phyloP scores from a whole-genome alignment of 2,329 filamentous ascomycete species.

The Microsporum audouinii region DNA sequence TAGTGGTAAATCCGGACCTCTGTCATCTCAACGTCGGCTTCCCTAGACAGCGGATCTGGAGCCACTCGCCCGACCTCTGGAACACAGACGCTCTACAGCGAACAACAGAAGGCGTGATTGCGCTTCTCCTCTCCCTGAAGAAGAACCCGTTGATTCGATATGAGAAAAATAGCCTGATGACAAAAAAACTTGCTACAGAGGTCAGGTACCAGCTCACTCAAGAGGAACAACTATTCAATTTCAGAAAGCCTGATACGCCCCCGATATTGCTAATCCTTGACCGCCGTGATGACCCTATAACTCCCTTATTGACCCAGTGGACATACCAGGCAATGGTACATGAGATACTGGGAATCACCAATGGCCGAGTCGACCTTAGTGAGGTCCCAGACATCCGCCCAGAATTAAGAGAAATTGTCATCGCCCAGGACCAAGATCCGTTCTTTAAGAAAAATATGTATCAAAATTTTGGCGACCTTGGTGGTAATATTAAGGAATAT shows the following conservation, averaged over 20 bases:
- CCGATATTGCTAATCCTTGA: slow-evolving; percentile 86
- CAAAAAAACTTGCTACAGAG: slow-evolving; percentile 88
- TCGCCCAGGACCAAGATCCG: slow-evolving; percentile 93
- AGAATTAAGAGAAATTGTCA: slow-evolving; percentile 83
- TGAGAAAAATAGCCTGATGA: slow-evolving; percentile 76
- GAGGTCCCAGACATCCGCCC: slow-evolving; percentile 72
- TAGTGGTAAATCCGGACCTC: slow-evolving; percentile 88
- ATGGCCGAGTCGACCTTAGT: slow-evolving; percentile 83
- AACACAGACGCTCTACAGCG: slow-evolving; percentile 78
- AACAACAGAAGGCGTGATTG: slow-evolving; percentile 75
- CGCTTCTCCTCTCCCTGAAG: slow-evolving; percentile 75
- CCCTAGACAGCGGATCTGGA: slow-evolving; percentile 70
- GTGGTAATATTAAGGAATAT: slow-evolving; percentile 96
- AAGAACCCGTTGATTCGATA: slow-evolving; percentile 95
- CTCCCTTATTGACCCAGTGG: slow-evolving; percentile 90
- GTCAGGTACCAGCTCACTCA: slow-evolving; percentile 87
- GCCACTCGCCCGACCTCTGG: slow-evolving; percentile 72
- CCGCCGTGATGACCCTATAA: slow-evolving; percentile 86
- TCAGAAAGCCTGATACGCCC: slow-evolving; percentile 85
- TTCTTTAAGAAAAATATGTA: slow-evolving; percentile 99
- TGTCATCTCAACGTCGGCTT: slow-evolving; percentile 67
- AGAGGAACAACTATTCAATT: slow-evolving; percentile 93
- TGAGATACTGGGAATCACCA: slow-evolving; percentile 83
- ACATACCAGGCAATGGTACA: slow-evolving; percentile 99
- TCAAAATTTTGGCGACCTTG: slow-evolving; percentile 89